Base-by-base conservation (phyloP, 495 filamentous ascomycete species). In the Xylaria palmicola region DNA sequence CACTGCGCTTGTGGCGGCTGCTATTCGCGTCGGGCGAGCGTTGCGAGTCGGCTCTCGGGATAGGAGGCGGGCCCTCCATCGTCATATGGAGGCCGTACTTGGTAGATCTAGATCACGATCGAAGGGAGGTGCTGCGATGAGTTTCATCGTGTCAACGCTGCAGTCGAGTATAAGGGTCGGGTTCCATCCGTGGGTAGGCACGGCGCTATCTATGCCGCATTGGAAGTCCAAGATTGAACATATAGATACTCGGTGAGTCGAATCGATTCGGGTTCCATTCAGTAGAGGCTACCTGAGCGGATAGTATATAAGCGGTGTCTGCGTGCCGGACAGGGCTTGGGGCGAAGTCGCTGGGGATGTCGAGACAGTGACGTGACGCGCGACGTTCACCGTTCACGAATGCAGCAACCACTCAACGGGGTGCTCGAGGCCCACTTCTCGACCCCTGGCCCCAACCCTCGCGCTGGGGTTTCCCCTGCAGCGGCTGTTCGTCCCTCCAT, bases 1-100 rank as follows among this genome's bases (percentile, higher is more conserved):
- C 68, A 66, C 77, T 88, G 68, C 86, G 81, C 69, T 82, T 88
- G 74, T 89, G 87, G 53, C 77, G 72, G 56, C 61, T 70, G 44
- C 44, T 52, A 32, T 50, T 64, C 63, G 62, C 44, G 52, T 69
- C 65, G 15, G 66, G 29, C 52, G 47, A 30, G 53, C 63, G 59
- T 24, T 55, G 62, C n/a, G 41, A 36, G 34, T 8, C 49, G 67
- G 70, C 58, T 39, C 43, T 43, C 29, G 66, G 63, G 45, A 43
- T 13, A 40, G 58, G 63, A 52, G 62, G 52, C 20, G 9, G 41
- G 52, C 64, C 64, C 48, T 72, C 69, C 69, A 72, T 72, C 19
- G 44, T 67, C 52, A 55, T 47, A 27, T 47, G 15, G 41, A 20
- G 8, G 50, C 30, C 37, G 40, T 40, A 49, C 60, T 40, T 65